Evolutionary conservation across 2,329 filamentous ascomycete species (phyloP).

Genomic region (Aspergillus tubingensis): DNA sequence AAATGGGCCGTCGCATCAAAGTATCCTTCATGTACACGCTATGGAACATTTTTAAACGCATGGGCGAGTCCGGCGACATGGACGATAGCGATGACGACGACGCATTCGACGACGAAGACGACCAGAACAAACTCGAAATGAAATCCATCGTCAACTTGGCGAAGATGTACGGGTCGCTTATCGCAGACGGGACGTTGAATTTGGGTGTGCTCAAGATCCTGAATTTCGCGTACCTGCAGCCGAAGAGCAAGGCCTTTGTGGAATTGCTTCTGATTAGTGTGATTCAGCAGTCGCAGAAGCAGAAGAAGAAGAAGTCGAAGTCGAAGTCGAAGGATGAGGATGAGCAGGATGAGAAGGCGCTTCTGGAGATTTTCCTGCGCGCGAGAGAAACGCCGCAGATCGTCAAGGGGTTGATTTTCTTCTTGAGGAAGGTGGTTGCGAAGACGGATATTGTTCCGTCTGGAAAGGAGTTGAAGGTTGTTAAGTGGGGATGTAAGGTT

Average conservation of each 20-base stretch:
- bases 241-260: slow-evolving; percentile 74
- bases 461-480: slow-evolving; percentile 54
- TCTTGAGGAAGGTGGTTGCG: slow-evolving; percentile 72
- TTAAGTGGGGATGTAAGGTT: slow-evolving; percentile 50
- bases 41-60: slow-evolving; percentile 79
- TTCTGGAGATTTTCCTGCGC: slow-evolving; percentile 68
- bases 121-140: slow-evolving; percentile 54
- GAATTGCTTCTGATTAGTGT: slow-evolving; percentile 78
- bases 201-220: slow-evolving; percentile 64
- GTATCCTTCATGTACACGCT: slow-evolving; percentile 86
- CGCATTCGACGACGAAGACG: slow-evolving; percentile 56
- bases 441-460: slow-evolving; percentile 60
- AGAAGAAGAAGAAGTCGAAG: slow-evolving; percentile 33
- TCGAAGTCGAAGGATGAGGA: slow-evolving; percentile 25
- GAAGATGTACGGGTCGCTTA: slow-evolving; percentile 65
- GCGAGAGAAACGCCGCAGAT: slow-evolving; percentile 67
- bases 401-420: slow-evolving; percentile 74
- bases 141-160: slow-evolving; percentile 67
- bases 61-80: slow-evolving; percentile 69
- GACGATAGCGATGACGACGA: slow-evolving; percentile 67
- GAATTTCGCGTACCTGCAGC: slow-evolving; percentile 75
- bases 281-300: slow-evolving; percentile 66
- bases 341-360: slow-evolving; percentile 54
- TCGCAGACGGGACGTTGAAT: slow-evolving; percentile 60
- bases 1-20: slow-evolving; percentile 67